Evolutionary conservation across 768 basidiomycete species (phyloP).

Genomic region (Suillus placidus): DNA sequence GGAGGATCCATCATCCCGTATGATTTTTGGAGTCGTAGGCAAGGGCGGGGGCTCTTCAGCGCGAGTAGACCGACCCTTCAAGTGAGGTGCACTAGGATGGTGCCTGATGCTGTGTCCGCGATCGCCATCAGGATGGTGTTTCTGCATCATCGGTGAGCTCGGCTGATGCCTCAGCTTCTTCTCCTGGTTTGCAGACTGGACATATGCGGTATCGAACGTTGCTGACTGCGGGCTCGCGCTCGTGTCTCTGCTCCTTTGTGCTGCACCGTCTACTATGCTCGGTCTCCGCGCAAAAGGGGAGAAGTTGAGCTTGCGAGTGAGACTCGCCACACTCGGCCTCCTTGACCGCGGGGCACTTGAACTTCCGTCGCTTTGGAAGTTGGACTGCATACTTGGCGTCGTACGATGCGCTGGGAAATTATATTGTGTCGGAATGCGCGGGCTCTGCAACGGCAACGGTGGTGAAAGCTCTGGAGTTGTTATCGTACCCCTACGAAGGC

Average conservation of each 20-base stretch:
- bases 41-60: slow-evolving; percentile 17
- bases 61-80: slow-evolving; percentile 8
- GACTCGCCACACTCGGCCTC: slow-evolving; percentile 33
- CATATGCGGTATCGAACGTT: slow-evolving; percentile 11
- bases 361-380: slow-evolving; percentile 14
- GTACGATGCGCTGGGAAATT: slow-evolving; percentile 21
- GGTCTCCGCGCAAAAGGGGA: slow-evolving; percentile 30
- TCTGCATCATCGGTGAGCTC: slow-evolving; percentile 22
- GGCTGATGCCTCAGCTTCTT: slow-evolving; percentile 27
- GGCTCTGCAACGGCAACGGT: slow-evolving; percentile 21
- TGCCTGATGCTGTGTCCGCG: not conserved
- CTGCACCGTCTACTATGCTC: slow-evolving; percentile 24
- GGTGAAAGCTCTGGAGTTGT: slow-evolving; percentile 18
- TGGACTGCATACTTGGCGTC: slow-evolving; percentile 27
- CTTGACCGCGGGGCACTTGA: slow-evolving; percentile 14
- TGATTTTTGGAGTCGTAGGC: not conserved
- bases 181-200: slow-evolving; percentile 11
- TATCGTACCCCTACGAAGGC: slow-evolving; percentile 14
- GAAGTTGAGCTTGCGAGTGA: slow-evolving; percentile 36
- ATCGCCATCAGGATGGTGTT: slow-evolving; percentile 16
- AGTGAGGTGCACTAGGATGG: slow-evolving; percentile 4
- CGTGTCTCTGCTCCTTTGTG: not conserved
- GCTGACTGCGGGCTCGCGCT: slow-evolving; percentile 23
- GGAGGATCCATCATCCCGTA: slow-evolving; percentile 20
- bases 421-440: slow-evolving; percentile 9